Percentiles rank a stretch among this genome's conserved stretches.
These are phyloP conservation scores for Mrakia blollopis DNA, from an alignment of 768 basidiomycete genomes.

Conservation along the genomic window DNA sequence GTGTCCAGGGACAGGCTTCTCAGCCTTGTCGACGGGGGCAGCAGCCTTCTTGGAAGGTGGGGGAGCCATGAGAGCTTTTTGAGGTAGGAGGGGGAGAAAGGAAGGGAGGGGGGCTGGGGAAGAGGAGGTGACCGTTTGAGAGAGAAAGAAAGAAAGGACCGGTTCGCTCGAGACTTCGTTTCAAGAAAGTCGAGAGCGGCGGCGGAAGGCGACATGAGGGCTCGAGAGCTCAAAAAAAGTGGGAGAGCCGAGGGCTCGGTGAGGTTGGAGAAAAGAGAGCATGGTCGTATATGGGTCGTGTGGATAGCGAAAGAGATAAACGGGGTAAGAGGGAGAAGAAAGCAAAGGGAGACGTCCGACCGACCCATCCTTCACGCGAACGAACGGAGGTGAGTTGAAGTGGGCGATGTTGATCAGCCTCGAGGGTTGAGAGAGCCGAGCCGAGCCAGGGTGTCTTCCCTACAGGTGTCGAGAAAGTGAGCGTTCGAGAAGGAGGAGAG, in stretches of 20 bases:
- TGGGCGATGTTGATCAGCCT: not conserved
- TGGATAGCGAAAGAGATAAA: not conserved
- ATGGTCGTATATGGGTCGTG: constrained; percentile 7
- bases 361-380: not conserved
- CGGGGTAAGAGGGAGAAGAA: not conserved
- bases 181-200: not conserved
- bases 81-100: not conserved
- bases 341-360: not conserved
- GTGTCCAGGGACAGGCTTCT: constrained; percentile 41
- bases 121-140: not conserved
- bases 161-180: not conserved
- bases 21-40: constrained; percentile 38
- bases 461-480: constrained; percentile 24
- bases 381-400: not conserved
- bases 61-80: constrained; percentile 30
- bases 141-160: not conserved
- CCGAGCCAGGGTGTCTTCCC: constrained; percentile 48
- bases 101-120: not conserved
- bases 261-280: too few relatives aligned
- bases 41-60: constrained; percentile 30
- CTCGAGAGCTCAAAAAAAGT: too few relatives aligned
- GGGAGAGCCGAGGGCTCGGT: not conserved
- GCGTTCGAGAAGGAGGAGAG: constrained; percentile 38
- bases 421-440: constrained; percentile 37
- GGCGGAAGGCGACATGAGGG: not conserved